Base-by-base conservation (phyloP, 345 rosid species). In the Eucalyptus sp. region DNA sequence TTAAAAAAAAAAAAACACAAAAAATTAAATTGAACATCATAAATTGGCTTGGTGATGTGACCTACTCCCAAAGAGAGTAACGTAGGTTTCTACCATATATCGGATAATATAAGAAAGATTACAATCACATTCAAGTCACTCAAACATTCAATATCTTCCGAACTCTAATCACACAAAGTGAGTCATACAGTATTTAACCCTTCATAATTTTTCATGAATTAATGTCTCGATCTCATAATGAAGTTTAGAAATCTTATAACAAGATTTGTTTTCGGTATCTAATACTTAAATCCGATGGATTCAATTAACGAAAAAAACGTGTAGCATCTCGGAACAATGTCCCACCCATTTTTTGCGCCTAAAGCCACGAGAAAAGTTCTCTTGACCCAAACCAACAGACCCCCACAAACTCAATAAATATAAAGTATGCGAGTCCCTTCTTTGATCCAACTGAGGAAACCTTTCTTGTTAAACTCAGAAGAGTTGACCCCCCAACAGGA, bases 31-130 rank as follows among this genome's bases (percentile, higher is more conserved):
- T 7, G 2, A 71, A 71, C 13, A 9, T 22, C 13, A 16, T 37
- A 33, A 71, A 37, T 71, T 71, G 81, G 46, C 46, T 37, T 5
- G 6, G 81, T 71, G 25, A 71, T 18, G 14, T 71, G 27, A 37
- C 83, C 27, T 37, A 37, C 14, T 71, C 4, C 46, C 1, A 11
- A 0, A 71, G 7, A 18, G 46, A 71, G 27, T 24, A 71, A 9
- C 4, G 0, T 33, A 37, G 7, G 12, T 37, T 71, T 71, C 24
- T 24, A 37, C 14, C 7, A 71, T 71, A 37, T 4, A 71, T 37
- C 4, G 0, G 13, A 24, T 10, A 7, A 71, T 43, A 43, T 7
- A 7, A 43, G 0, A 7, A 43, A 43, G 8, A 43, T 43, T 6
- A 43, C 44, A 43, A 43, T 43, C 44, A 7, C 44, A 43, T 43